Conservation (phyloP, 2,329 filamentous ascomycete genomes). For the Xylariales sp. region DNA sequence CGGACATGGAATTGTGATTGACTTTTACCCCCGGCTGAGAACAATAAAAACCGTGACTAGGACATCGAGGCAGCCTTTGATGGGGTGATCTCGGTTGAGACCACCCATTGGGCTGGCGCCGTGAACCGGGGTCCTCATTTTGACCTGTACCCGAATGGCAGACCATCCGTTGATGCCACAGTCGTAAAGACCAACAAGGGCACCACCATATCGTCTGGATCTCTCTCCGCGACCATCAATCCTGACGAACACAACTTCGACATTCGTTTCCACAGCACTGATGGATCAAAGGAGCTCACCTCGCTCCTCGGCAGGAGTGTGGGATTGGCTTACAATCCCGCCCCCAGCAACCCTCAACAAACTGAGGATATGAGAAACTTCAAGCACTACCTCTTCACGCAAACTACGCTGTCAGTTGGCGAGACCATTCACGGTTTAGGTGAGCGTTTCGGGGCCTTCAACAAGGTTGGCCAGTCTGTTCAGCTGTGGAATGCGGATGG, state of each 20-base stretch:
- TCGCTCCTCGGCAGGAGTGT: constrained; percentile 51
- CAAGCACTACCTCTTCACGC: constrained; percentile 53
- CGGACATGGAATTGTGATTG: not conserved
- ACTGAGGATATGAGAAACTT: constrained; percentile 48
- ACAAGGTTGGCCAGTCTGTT: constrained; percentile 69
- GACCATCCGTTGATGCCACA: constrained; percentile 32
- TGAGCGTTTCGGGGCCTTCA: constrained; percentile 72
- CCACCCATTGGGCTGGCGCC: constrained; percentile 53
- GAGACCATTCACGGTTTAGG: constrained; percentile 72
- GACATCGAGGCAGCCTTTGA: constrained; percentile 54
- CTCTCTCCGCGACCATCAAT: constrained; percentile 47
- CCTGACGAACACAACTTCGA: constrained; percentile 46
- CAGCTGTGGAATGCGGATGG: constrained; percentile 61
- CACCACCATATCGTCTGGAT: constrained; percentile 47
- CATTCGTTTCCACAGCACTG: constrained; percentile 49
- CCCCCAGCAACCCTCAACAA: constrained; percentile 46
- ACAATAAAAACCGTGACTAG: constrained; percentile 19
- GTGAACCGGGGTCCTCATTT: constrained; percentile 50
- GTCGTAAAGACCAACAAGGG: constrained; percentile 36
- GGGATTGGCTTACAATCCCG: constrained; percentile 52
- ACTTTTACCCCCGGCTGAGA: no score
- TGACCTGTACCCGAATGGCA: constrained; percentile 51
- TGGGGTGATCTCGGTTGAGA: constrained; percentile 56
- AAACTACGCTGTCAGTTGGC: constrained; percentile 49
- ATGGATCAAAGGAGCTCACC: constrained; percentile 46